phyloP scores from a whole-genome alignment of 805 yeast species.

The Kurtzmaniella cleridarum region DNA sequence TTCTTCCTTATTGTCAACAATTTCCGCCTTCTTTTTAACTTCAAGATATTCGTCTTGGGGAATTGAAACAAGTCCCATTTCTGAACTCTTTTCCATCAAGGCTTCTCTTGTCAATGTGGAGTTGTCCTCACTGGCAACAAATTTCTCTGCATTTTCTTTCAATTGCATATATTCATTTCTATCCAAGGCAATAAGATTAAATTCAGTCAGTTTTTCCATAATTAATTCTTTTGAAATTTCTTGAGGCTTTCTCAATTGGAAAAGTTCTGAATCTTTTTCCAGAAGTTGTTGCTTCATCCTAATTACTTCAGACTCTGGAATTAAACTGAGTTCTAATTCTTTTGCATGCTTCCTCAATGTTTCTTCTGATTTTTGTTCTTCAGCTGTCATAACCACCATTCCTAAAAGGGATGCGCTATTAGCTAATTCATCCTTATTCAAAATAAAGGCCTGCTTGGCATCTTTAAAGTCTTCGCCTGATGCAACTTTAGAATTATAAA shows the following conservation, averaged over 20 bases:
- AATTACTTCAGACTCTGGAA: slow-evolving; percentile 23
- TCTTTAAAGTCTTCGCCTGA: slow-evolving; percentile 15
- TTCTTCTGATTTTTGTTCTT: slow-evolving; percentile 10
- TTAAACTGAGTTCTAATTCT: slow-evolving; percentile 13
- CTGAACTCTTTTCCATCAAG: slow-evolving; percentile 15
- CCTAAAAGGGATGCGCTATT: slow-evolving; percentile 22
- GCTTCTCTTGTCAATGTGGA: slow-evolving; percentile 1
- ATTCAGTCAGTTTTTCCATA: slow-evolving; percentile 20
- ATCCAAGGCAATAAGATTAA: slow-evolving; percentile 27
- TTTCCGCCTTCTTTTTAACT: slow-evolving; percentile 13
- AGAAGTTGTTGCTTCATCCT: slow-evolving; percentile 20
- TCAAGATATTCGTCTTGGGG: slow-evolving; percentile 14
- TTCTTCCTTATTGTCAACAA: slow-evolving; percentile 15
- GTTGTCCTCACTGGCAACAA: no score
- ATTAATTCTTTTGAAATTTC: slow-evolving; percentile 17
- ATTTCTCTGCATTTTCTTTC: slow-evolving; percentile 11
- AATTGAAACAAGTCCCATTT: slow-evolving; percentile 32
- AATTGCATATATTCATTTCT: slow-evolving; percentile 24
- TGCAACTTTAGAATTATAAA: slow-evolving; percentile 12
- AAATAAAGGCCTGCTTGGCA: slow-evolving; percentile 25
- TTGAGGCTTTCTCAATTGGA: slow-evolving; percentile 11
- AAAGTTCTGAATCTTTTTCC: slow-evolving; percentile 27
- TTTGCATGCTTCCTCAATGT: slow-evolving; percentile 17
- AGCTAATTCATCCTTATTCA: slow-evolving; percentile 21
- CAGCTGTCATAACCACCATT: slow-evolving; percentile 16